These are phyloP conservation scores for Dryas octopetala DNA, from an alignment of 306 rosid genomes.

Conservation along the genomic window DNA sequence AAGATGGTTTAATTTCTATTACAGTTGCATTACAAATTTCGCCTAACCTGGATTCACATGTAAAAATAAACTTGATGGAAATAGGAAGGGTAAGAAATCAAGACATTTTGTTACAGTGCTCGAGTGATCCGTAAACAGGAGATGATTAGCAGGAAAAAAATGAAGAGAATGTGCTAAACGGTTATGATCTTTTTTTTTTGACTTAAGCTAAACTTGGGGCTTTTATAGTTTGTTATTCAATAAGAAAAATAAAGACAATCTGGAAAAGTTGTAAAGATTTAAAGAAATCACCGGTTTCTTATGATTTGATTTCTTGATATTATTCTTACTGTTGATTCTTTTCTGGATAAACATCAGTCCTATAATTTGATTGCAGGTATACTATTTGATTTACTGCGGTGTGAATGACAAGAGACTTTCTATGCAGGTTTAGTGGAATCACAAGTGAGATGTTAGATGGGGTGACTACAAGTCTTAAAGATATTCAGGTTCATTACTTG, in stretches of 20 bases:
- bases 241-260: background rate
- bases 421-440: conserved; percentile 91
- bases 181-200: background rate
- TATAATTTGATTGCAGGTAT: background rate
- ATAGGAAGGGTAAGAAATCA: background rate
- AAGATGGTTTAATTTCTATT: no score
- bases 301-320: background rate
- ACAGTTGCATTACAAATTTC: no score
- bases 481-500: conserved; percentile 73
- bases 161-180: background rate
- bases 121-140: no score
- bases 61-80: background rate
- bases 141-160: no score
- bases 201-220: background rate
- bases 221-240: background rate
- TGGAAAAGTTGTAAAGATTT: background rate
- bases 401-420: background rate
- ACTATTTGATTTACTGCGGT: background rate
- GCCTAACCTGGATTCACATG: no score
- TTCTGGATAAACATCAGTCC: background rate
- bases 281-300: background rate
- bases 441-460: conserved; percentile 80
- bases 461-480: conserved; percentile 78
- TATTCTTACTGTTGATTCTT: background rate
- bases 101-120: background rate